Conservation (phyloP, 1,284 basidiomycete species). For the Ustilago nuda region DNA sequence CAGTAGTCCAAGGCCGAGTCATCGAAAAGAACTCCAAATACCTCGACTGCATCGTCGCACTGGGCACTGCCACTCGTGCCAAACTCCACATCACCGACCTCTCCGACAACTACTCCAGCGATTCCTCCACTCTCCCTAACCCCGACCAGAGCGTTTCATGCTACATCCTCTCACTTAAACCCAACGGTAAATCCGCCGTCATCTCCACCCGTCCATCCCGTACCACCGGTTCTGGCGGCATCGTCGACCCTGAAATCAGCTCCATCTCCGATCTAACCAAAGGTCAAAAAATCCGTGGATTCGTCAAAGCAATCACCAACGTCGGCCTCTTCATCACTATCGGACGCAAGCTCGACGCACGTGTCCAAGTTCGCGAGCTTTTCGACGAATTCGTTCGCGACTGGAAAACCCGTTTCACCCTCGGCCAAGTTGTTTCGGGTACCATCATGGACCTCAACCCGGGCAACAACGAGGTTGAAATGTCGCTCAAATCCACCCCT, state of each 20-base stretch:
- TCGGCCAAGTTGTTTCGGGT: slow-evolving; percentile 87
- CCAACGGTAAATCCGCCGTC: slow-evolving; percentile 61
- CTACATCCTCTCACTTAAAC: slow-evolving; percentile 76
- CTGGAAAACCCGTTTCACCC: slow-evolving; percentile 85
- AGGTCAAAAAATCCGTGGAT: slow-evolving; percentile 80
- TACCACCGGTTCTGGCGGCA: slow-evolving; percentile 15
- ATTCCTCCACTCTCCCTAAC: slow-evolving; percentile 74
- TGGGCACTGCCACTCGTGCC: slow-evolving; percentile 46
- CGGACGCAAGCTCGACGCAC: slow-evolving; percentile 83
- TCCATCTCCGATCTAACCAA: slow-evolving; percentile 74
- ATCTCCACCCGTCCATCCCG: slow-evolving; percentile 45
- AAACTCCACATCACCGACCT: slow-evolving; percentile 75
- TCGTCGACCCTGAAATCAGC: slow-evolving; percentile 71
- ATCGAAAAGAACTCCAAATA: slow-evolving; percentile 41
- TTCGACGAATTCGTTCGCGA: slow-evolving; percentile 84
- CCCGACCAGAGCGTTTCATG: slow-evolving; percentile 79
- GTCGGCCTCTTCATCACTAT: slow-evolving; percentile 88
- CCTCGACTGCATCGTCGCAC: slow-evolving; percentile 46
- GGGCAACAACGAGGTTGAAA: slow-evolving; percentile 82
- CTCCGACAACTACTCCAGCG: slow-evolving; percentile 77
- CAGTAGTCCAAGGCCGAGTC: slow-evolving; percentile 47
- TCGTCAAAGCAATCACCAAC: slow-evolving; percentile 86
- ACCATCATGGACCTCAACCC: slow-evolving; percentile 80
- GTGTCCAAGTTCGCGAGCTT: slow-evolving; percentile 92
- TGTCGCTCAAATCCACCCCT: slow-evolving; percentile 77